Evolutionary conservation across 192 early-diverging fungal species (phyloP).

Genomic region (Phycomyces blakesleeanus): DNA sequence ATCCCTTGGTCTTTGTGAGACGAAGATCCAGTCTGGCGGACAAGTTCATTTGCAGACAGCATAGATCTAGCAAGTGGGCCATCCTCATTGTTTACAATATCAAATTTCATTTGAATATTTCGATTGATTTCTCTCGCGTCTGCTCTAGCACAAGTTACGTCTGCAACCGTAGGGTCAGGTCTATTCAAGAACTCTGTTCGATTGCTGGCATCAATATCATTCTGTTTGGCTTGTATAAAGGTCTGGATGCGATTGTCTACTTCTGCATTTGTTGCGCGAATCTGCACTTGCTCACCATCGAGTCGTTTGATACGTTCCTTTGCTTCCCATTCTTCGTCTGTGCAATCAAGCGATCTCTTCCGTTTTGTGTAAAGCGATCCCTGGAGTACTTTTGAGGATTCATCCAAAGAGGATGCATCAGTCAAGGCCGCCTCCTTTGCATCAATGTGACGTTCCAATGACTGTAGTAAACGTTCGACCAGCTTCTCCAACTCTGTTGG

Average conservation of each 20-base stretch:
- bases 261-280: conserved; percentile 30
- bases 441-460: conserved; percentile 18
- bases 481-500: conserved; percentile 20
- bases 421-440: conserved; percentile 15
- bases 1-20: conserved; percentile 18
- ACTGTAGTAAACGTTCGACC: conserved; percentile 17
- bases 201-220: conserved; percentile 39
- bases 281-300: conserved; percentile 34
- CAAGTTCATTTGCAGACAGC: conserved; percentile 2
- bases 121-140: conserved; percentile 71
- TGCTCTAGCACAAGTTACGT: conserved; percentile 61
- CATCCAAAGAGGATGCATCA: background rate
- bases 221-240: conserved; percentile 36
- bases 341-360: background rate
- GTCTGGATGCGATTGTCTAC: conserved; percentile 29
- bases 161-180: conserved; percentile 25
- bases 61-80: conserved; percentile 60
- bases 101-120: conserved; percentile 75
- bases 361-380: conserved; percentile 14
- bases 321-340: conserved; percentile 9
- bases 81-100: conserved; percentile 63
- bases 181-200: conserved; percentile 35
- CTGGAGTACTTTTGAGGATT: background rate
- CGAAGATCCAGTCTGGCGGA: background rate
- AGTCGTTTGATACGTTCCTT: conserved; percentile 19